A percentile compares a stretch with the other conserved stretches of the same genome.
Evolutionary conservation across 2,329 filamentous ascomycete species (phyloP).

Genomic region (Fusarium pseudograminearum): DNA sequence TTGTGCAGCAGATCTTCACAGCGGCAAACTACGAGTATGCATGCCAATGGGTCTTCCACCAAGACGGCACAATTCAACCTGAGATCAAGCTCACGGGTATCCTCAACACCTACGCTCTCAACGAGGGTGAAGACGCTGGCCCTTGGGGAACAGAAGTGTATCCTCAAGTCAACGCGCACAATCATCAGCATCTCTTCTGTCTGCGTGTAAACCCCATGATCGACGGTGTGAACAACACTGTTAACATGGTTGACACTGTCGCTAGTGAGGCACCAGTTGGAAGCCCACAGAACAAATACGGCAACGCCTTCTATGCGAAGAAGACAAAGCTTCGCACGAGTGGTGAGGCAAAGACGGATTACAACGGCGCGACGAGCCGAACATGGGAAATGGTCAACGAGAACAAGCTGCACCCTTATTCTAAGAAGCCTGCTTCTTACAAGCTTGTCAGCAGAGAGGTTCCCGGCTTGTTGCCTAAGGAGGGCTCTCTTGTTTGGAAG

Average conservation of each 20-base stretch:
- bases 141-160: constrained; percentile 95
- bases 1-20: constrained; percentile 93
- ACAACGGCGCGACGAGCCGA: constrained; percentile 80
- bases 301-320: constrained; percentile 89
- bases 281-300: constrained; percentile 85
- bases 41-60: constrained; percentile 80
- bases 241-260: constrained; percentile 84
- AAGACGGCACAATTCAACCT: constrained; percentile 91
- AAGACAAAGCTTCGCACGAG: constrained; percentile 83
- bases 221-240: constrained; percentile 85
- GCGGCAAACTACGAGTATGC: constrained; percentile 95
- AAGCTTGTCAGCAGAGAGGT: constrained; percentile 92
- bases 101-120: constrained; percentile 89
- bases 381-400: constrained; percentile 94
- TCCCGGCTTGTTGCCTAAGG: constrained; percentile 81
- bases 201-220: constrained; percentile 88
- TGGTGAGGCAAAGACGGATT: constrained; percentile 78
- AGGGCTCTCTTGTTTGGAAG: constrained; percentile 87
- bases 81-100: constrained; percentile 94
- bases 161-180: constrained; percentile 86
- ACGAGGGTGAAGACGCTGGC: constrained; percentile 81
- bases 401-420: constrained; percentile 85
- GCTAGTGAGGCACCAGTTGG: constrained; percentile 79
- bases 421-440: constrained; percentile 85
- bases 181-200: constrained; percentile 96